These are phyloP conservation scores for Chaetomium tenue DNA, from an alignment of 495 filamentous ascomycete species.

Conservation along the genomic window DNA sequence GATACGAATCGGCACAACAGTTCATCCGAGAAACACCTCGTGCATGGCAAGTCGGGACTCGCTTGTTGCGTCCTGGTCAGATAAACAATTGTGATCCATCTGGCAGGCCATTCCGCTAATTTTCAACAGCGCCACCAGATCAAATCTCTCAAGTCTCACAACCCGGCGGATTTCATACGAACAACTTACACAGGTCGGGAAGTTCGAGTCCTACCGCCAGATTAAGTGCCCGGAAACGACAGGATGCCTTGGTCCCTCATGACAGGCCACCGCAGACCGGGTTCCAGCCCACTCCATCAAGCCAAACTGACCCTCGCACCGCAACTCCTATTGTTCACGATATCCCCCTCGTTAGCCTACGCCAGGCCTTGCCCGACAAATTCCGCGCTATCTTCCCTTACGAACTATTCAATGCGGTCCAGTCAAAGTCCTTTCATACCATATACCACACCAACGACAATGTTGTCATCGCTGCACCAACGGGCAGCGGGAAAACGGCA, in stretches of 20 bases:
- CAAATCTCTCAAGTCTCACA: slow-evolving; percentile 1
- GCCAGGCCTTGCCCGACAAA: slow-evolving; percentile 68
- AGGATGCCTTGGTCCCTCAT: neutral
- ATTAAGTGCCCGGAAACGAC: slow-evolving; percentile 15
- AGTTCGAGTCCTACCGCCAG: slow-evolving; percentile 27
- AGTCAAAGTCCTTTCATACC: slow-evolving; percentile 78
- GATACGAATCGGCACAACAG: neutral
- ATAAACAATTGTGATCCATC: neutral
- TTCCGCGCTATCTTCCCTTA: slow-evolving; percentile 77
- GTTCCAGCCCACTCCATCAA: neutral
- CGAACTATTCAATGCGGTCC: slow-evolving; percentile 83
- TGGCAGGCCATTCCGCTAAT: neutral
- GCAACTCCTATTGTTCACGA: slow-evolving; percentile 53
- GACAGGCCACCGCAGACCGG: neutral
- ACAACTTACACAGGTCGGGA: neutral
- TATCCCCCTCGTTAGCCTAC: slow-evolving; percentile 69
- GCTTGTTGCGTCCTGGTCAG: slow-evolving; percentile 4
- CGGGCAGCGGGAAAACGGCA: slow-evolving; percentile 90
- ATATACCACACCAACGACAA: slow-evolving; percentile 78
- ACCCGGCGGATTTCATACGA: neutral
- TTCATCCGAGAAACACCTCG: neutral
- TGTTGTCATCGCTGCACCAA: slow-evolving; percentile 84
- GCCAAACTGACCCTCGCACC: neutral
- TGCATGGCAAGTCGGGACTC: neutral
- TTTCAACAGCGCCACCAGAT: neutral